phyloP scores from a whole-genome alignment of 2,329 filamentous ascomycete genomes.

The Ilyonectria sp. region DNA sequence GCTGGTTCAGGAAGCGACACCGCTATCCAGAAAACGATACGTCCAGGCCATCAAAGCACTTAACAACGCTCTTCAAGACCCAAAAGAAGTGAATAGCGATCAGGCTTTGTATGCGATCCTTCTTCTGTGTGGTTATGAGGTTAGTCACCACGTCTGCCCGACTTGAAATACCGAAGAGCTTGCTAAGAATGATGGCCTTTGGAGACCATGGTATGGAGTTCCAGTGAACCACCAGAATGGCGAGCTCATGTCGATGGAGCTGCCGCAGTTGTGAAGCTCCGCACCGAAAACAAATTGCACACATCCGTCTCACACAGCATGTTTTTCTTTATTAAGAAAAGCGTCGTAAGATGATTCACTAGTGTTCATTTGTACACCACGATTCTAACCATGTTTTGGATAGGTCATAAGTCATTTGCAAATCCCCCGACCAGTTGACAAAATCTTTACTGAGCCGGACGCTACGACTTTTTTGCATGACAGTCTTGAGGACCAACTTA shows the following conservation, averaged over 20 bases:
- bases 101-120: conserved; percentile 30
- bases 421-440: not conserved
- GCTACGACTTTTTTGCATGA: not conserved
- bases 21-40: conserved; percentile 22
- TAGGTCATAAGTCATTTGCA: conserved; percentile 24
- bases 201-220: conserved; percentile 22
- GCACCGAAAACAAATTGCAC: not conserved
- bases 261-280: conserved; percentile 10
- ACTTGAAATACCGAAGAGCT: not conserved
- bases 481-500: conserved; percentile 9
- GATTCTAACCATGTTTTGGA: not conserved
- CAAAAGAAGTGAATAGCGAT: conserved; percentile 3
- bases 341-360: conserved; percentile 19
- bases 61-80: conserved; percentile 21
- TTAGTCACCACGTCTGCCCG: conserved; percentile 2
- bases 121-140: conserved; percentile 31
- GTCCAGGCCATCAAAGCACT: conserved; percentile 19
- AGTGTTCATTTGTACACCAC: not conserved
- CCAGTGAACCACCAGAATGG: conserved; percentile 18
- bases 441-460: not conserved
- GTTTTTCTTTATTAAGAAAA: conserved; percentile 30
- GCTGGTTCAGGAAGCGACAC: not conserved
- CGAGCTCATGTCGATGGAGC: conserved; percentile 23
- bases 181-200: conserved; percentile 2
- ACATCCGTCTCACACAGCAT: conserved; percentile 21